These are phyloP conservation scores for Sporothrix humicola DNA, from an alignment of 2,329 filamentous ascomycete genomes.

Conservation along the genomic window DNA sequence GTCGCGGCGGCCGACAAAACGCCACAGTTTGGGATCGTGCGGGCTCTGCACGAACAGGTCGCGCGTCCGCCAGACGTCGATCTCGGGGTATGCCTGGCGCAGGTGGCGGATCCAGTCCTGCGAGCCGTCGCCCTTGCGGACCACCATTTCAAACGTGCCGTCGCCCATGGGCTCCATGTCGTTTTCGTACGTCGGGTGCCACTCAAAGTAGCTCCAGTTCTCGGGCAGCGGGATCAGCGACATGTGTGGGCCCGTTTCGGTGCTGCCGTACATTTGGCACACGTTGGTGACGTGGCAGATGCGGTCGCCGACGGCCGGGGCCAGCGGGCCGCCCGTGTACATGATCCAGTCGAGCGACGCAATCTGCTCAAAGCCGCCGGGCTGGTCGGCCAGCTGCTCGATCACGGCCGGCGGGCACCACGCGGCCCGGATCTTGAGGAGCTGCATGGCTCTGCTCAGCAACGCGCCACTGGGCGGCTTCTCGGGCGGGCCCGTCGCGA, in stretches of 20 bases:
- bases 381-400: slow-evolving; percentile 36
- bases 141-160: slow-evolving; percentile 37
- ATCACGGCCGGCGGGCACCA: slow-evolving; percentile 38
- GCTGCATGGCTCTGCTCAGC: slow-evolving; percentile 28
- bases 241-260: slow-evolving; percentile 38
- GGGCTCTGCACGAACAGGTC: slow-evolving; percentile 59
- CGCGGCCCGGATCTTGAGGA: slow-evolving; percentile 35
- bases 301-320: slow-evolving; percentile 35
- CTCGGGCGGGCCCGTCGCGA: slow-evolving; percentile 32
- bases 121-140: slow-evolving; percentile 34
- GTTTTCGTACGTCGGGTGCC: slow-evolving; percentile 38
- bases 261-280: slow-evolving; percentile 39
- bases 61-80: slow-evolving; percentile 38
- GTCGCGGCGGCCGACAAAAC: slow-evolving; percentile 47
- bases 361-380: slow-evolving; percentile 36
- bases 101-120: slow-evolving; percentile 34
- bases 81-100: slow-evolving; percentile 33
- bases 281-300: slow-evolving; percentile 39
- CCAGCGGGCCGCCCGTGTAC: slow-evolving; percentile 39
- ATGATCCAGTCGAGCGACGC: slow-evolving; percentile 37
- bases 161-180: slow-evolving; percentile 37
- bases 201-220: slow-evolving; percentile 39
- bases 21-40: slow-evolving; percentile 50
- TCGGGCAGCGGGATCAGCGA: slow-evolving; percentile 37
- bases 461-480: slow-evolving; percentile 13